Evolutionary conservation across 2,329 filamentous ascomycete genomes (phyloP).

Genomic region (Camillea tinctor): DNA sequence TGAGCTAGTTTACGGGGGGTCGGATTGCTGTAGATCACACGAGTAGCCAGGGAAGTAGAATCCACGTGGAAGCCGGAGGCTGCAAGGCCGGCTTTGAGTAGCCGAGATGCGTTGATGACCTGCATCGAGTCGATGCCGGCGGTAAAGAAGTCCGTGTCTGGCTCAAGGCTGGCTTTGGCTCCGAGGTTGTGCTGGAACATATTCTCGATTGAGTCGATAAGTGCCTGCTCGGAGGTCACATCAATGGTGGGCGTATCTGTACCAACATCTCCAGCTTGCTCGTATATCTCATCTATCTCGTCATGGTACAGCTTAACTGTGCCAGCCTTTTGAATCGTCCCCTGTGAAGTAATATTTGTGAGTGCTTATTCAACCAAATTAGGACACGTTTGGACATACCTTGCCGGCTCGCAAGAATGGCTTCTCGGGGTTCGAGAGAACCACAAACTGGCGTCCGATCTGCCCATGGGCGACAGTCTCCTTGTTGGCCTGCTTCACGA

Average conservation of each 20-base stretch:
- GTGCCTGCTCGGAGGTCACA: constrained; percentile 27
- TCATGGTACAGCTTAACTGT: constrained; percentile 41
- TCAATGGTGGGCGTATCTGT: constrained; percentile 29
- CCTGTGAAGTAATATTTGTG: constrained; percentile 15
- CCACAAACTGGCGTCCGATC: constrained; percentile 40
- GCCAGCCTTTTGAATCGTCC: constrained; percentile 41
- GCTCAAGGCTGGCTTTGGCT: constrained; percentile 25
- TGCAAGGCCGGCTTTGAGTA: constrained; percentile 36
- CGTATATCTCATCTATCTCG: constrained; percentile 44
- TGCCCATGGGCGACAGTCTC: constrained; percentile 46
- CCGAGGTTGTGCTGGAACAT: constrained; percentile 31
- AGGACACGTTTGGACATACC: neutral
- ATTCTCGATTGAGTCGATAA: constrained; percentile 30
- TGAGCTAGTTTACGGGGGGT: constrained; percentile 35
- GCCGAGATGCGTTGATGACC: constrained; percentile 36
- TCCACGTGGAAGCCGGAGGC: constrained; percentile 34
- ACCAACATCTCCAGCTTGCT: constrained; percentile 15
- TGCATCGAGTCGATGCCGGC: constrained; percentile 42
- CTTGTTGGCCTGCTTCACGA: constrained; percentile 42
- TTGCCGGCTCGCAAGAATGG: constrained; percentile 46
- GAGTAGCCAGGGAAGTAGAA: constrained; percentile 35
- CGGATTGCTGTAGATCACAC: constrained; percentile 40
- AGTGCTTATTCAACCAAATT: neutral
- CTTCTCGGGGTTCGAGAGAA: constrained; percentile 38
- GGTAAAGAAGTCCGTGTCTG: constrained; percentile 39